These are phyloP conservation scores for Rhodosporidiobolus sp. DNA, from an alignment of 768 basidiomycete genomes.

Conservation along the genomic window DNA sequence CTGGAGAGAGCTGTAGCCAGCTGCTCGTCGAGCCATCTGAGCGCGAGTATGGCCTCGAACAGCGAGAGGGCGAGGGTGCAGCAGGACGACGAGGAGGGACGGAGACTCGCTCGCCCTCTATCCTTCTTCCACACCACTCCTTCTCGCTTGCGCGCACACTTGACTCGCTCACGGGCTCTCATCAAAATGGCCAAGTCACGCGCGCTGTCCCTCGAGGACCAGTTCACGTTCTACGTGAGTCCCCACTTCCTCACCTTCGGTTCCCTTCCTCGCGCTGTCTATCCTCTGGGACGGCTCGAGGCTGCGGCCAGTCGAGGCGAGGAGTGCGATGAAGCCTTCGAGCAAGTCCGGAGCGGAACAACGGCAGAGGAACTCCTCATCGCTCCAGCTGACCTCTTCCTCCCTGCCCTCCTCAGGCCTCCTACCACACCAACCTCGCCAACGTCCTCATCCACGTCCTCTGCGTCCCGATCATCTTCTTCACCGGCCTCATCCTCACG, in stretches of 20 bases:
- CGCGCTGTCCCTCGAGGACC: conserved; percentile 20
- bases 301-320: no score
- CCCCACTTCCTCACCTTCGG: neutral
- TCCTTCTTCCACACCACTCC: neutral
- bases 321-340: no score
- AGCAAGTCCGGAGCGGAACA: neutral
- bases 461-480: conserved; percentile 44
- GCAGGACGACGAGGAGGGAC: neutral
- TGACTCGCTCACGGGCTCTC: neutral
- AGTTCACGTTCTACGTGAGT: conserved; percentile 40
- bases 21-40: conserved; percentile 23
- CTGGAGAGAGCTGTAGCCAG: conserved; percentile 67
- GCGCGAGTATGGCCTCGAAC: neutral
- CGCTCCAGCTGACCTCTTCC: neutral
- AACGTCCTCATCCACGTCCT: conserved; percentile 83
- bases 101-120: neutral
- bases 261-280: neutral
- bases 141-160: neutral
- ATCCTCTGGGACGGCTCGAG: no score
- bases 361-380: neutral
- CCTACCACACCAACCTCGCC: conserved; percentile 44
- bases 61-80: neutral
- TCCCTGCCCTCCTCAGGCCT: conserved; percentile 16
- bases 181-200: neutral
- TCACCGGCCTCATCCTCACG: conserved; percentile 40